These are phyloP conservation scores for Manihot esculenta DNA, from an alignment of 441 rosid species.

Conservation along the genomic window DNA sequence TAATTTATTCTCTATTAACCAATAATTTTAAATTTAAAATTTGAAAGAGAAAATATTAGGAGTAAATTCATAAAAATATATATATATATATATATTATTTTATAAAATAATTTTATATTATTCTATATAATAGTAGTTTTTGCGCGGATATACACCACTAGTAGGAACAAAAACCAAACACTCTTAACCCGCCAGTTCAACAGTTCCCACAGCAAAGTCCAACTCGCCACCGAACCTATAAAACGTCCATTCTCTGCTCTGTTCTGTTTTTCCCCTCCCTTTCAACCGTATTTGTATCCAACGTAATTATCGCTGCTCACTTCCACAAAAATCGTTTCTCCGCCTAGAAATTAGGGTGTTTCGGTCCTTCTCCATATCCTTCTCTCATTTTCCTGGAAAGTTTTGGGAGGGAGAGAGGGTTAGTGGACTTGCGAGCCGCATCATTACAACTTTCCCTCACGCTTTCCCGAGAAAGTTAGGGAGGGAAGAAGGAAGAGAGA, in stretches of 20 bases:
- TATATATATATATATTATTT: too few relatives aligned
- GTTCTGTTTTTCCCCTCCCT: slow-evolving; percentile 1
- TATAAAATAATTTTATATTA: too few relatives aligned
- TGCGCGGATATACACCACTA: too few relatives aligned
- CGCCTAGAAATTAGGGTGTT: not conserved
- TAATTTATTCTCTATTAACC: too few relatives aligned
- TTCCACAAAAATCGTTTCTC: slow-evolving; percentile 3
- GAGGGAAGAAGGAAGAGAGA: slow-evolving; percentile 12
- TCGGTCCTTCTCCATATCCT: not conserved
- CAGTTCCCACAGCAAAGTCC: not conserved
- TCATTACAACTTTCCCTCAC: slow-evolving; percentile 18
- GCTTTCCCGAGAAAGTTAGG: slow-evolving; percentile 11
- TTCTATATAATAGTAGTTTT: too few relatives aligned
- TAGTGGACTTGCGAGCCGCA: not conserved
- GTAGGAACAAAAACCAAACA: too few relatives aligned
- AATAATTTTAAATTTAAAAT: too few relatives aligned
- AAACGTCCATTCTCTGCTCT: slow-evolving; percentile 2
- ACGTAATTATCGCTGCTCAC: slow-evolving; percentile 20
- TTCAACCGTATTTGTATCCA: not conserved
- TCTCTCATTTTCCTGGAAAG: not conserved
- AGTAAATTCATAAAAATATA: too few relatives aligned
- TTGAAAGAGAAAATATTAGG: too few relatives aligned
- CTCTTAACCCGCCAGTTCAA: slow-evolving; percentile 1
- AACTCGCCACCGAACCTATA: not conserved
- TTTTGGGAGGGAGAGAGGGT: not conserved